Evolutionary conservation across 164 flowering plant genomes (phyloP).

Genomic region (Kingdonia uniflora): DNA sequence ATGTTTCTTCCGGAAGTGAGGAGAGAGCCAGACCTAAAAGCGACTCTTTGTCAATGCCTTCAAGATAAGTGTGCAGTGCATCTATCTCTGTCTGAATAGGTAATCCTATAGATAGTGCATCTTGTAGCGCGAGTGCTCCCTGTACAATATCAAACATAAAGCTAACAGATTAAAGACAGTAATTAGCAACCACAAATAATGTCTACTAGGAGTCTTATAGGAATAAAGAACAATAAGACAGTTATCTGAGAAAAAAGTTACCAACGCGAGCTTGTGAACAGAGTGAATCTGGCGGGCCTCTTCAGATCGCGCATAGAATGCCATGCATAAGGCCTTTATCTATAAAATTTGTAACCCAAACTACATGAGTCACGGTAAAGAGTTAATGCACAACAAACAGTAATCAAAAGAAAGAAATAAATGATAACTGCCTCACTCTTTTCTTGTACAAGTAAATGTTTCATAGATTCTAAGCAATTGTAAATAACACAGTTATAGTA

Average conservation of each 20-base stretch:
- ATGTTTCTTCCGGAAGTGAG: conserved; percentile 77
- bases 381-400: too few species aligned
- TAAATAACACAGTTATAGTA: too few species aligned
- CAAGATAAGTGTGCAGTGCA: conserved; percentile 47
- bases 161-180: not conserved
- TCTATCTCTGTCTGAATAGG: conserved; percentile 70
- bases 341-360: conserved; percentile 19
- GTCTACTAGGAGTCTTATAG: too few species aligned
- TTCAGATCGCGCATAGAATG: conserved; percentile 90
- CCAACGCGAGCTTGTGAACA: conserved; percentile 90
- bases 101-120: conserved; percentile 80
- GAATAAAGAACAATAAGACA: too few species aligned
- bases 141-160: conserved; percentile 16
- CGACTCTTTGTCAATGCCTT: conserved; percentile 66
- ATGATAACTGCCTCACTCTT: too few species aligned
- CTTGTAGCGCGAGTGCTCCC: conserved; percentile 91
- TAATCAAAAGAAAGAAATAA: too few species aligned
- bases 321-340: conserved; percentile 94
- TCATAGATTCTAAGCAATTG: too few species aligned
- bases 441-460: too few species aligned
- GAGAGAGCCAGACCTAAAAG: conserved; percentile 68
- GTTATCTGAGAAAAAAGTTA: conserved; percentile 20
- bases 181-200: not conserved
- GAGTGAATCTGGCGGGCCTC: conserved; percentile 87
- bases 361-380: conserved; percentile 2